Evolutionary conservation across 116 monocot species (phyloP).

Genomic region (Phalaenopsis hybrid): DNA sequence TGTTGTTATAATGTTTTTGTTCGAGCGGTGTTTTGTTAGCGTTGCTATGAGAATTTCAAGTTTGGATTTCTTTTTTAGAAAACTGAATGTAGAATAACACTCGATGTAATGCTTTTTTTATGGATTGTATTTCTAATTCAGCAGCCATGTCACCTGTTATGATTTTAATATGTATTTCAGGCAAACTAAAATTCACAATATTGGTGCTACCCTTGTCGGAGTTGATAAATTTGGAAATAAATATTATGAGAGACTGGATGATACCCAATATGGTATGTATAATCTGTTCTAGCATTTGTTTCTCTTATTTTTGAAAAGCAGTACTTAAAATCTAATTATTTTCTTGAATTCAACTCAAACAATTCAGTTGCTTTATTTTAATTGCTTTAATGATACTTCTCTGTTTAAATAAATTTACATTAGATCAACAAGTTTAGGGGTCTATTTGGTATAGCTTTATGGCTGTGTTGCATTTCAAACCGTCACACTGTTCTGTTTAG

Average conservation of each 20-base stretch:
- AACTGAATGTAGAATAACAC: background rate
- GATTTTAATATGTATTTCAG: conserved; percentile 26
- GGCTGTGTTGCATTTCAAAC: too few species aligned
- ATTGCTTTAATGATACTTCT: background rate
- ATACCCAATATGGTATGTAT: conserved; percentile 68
- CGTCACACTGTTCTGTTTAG: too few species aligned
- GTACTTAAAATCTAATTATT: background rate
- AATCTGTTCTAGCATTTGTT: conserved; percentile 6
- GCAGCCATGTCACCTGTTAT: background rate
- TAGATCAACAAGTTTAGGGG: background rate
- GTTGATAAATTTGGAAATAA: conserved; percentile 95
- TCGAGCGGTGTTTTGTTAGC: background rate
- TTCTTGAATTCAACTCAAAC: background rate
- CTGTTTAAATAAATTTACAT: background rate
- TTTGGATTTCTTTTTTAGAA: background rate
- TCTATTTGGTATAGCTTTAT: background rate
- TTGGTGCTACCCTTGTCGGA: conserved; percentile 85
- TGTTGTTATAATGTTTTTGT: background rate
- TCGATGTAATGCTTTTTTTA: background rate
- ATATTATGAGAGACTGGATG: conserved; percentile 67
- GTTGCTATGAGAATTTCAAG: background rate
- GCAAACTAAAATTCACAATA: conserved; percentile 94
- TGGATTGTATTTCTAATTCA: background rate
- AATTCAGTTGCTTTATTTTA: background rate
- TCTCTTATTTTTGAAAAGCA: background rate